Evolutionary conservation across 2,329 filamentous ascomycete genomes (phyloP), one percentile per base, ranked within the genome.

Genomic region (Lasiodiplodia theobromae): DNA sequence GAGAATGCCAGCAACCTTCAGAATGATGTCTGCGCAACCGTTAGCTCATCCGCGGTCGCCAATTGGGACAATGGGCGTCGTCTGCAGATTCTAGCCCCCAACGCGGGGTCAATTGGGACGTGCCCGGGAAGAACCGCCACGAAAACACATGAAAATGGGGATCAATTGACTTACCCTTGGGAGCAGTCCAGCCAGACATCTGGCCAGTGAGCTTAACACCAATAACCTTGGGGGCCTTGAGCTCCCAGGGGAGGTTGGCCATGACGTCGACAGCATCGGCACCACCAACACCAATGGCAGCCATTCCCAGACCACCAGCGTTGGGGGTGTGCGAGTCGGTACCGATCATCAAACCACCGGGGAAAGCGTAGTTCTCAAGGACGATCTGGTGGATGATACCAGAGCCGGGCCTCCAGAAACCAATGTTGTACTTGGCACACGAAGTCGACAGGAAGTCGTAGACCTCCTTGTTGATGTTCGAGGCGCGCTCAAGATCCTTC

Each of bases 341-440:
- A 82, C 96, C 96, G 79, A 98, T 98, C 80, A 99, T 89, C 69
- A 99, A 89, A 88, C 91, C 95, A 88, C 96, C 96, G 73, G 96
- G 96, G 91, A 98, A 98, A 81, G 94, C 94, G 82, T 98, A 98
- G 88, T 98, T 98, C 86, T 99, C 96, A 69, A 98, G 89, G 72
- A 98, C 84, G 79, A 98, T 98, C 87, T 98, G 96, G 86, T 99
- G 96, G 77, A 99, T 99, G 82, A 98, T 99, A 88, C 96, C 96
- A 80, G 95, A 97, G 76, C 96, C 96, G 73, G 96, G 96, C 83
- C 89, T 93, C 96, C 96, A 99, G 91, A 98, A 98, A 86, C 96
- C 96, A 82, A 98, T 98, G 88, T 98, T 95, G 88, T 98, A 99
- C 87, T 98, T 99, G 79, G 94, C 94, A 82, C 95, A 98, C 73